A percentile compares a stretch with the other conserved stretches of the same genome.
Evolutionary conservation across 129 eudicot genomes (phyloP).

Genomic region (Flaveria robusta): DNA sequence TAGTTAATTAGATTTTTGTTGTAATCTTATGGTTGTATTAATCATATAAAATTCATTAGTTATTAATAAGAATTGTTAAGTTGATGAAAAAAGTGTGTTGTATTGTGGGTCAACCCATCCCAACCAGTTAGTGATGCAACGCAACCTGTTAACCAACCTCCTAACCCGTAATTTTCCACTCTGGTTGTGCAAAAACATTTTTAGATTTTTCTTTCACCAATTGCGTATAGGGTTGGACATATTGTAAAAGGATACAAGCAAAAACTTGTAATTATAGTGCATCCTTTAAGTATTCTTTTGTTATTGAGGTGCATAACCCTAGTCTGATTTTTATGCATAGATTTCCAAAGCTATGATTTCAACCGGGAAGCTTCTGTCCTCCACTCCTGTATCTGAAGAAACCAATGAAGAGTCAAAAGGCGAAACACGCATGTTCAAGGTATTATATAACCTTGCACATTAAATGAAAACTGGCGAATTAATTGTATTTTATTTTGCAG

Average conservation of each 20-base stretch:
- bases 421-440: slow-evolving; percentile 77
- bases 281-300: neutral
- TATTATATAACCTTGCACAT: slow-evolving; percentile 15
- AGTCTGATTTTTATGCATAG: slow-evolving; percentile 40
- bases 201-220: too few species aligned
- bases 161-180: too few species aligned
- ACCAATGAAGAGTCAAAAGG: slow-evolving; percentile 48
- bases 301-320: neutral
- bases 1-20: too few species aligned
- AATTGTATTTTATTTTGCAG: slow-evolving; percentile 40
- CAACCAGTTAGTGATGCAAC: too few species aligned
- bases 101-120: too few species aligned
- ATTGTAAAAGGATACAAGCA: neutral
- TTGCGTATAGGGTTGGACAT: too few species aligned
- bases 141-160: too few species aligned
- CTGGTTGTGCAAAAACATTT: too few species aligned
- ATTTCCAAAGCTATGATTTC: slow-evolving; percentile 82
- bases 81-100: too few species aligned
- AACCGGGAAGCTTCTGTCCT: slow-evolving; percentile 65
- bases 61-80: too few species aligned
- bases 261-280: neutral
- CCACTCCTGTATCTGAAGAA: slow-evolving; percentile 42
- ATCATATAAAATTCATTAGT: too few species aligned
- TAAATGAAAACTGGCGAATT: neutral
- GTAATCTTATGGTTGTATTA: too few species aligned